phyloP scores from a whole-genome alignment of 257 asterid genomes.

The Anisodus tanguticus region DNA sequence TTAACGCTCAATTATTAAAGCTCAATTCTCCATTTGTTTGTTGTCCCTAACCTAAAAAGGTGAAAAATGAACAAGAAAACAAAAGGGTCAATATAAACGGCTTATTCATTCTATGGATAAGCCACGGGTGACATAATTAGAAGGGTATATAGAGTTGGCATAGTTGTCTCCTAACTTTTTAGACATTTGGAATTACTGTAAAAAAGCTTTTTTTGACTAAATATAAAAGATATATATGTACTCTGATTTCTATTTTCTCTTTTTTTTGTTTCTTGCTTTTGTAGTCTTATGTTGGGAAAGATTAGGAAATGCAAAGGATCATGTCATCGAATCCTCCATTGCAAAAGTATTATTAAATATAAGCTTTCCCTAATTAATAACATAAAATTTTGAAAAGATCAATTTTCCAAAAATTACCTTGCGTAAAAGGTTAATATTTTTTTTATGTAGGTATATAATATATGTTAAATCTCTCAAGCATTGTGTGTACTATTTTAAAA shows the following conservation, averaged over 20 bases:
- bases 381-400: too few relatives aligned
- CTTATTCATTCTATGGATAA: neutral
- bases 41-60: slow-evolving; percentile 22
- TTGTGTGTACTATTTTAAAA: too few relatives aligned
- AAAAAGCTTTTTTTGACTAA: neutral
- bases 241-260: neutral
- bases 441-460: too few relatives aligned
- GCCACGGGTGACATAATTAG: neutral
- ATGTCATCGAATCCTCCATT: neutral
- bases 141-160: neutral
- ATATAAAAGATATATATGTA: neutral
- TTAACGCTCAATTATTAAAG: neutral
- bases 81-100: neutral
- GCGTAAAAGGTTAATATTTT: too few relatives aligned
- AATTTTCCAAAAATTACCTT: too few relatives aligned
- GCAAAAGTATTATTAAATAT: neutral
- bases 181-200: neutral
- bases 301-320: neutral
- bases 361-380: neutral
- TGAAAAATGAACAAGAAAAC: neutral
- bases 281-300: neutral
- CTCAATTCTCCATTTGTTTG: slow-evolving; percentile 1
- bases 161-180: neutral
- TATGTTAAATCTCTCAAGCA: too few relatives aligned
- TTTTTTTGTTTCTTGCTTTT: neutral